phyloP scores from a whole-genome alignment of 306 rosid genomes.

The Casuarina cunninghamiana region DNA sequence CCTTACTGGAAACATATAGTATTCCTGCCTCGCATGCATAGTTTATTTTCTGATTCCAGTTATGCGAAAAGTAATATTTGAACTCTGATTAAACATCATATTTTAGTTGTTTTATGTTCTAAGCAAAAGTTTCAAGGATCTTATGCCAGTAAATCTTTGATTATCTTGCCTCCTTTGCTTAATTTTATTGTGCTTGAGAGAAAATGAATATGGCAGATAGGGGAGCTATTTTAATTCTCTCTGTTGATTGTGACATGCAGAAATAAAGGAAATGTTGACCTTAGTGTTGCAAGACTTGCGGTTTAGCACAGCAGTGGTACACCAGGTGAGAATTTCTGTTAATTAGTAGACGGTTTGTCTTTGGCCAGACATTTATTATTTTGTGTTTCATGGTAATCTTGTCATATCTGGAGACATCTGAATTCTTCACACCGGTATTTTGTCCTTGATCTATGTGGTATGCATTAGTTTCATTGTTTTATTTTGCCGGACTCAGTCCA shows the following conservation, averaged over 20 bases:
- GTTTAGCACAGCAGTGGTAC: conserved; percentile 91
- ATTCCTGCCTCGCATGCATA: neutral
- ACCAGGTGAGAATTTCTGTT: conserved; percentile 63
- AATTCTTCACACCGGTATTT: neutral
- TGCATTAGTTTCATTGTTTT: neutral
- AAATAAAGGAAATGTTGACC: conserved; percentile 79
- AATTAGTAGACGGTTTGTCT: conserved; percentile 5
- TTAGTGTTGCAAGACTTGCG: conserved; percentile 69
- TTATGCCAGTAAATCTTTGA: neutral
- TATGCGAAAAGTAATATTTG: neutral
- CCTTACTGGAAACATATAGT: neutral
- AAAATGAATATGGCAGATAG: neutral
- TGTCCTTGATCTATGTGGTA: neutral
- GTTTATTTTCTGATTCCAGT: neutral
- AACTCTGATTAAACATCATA: neutral
- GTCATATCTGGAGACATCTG: neutral
- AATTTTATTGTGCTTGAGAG: neutral
- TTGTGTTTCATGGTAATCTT: neutral
- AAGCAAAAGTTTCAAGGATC: neutral
- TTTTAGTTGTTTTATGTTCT: neutral
- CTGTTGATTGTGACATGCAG: conserved; percentile 46
- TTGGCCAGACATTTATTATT: neutral
- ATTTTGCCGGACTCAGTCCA: neutral
- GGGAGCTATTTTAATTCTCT: conserved; percentile 31
- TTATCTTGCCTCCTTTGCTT: neutral